Percentiles rank a stretch among this genome's conserved stretches.
phyloP scores from a whole-genome alignment of 805 yeast species.

The Maudiozyma barnettii region DNA sequence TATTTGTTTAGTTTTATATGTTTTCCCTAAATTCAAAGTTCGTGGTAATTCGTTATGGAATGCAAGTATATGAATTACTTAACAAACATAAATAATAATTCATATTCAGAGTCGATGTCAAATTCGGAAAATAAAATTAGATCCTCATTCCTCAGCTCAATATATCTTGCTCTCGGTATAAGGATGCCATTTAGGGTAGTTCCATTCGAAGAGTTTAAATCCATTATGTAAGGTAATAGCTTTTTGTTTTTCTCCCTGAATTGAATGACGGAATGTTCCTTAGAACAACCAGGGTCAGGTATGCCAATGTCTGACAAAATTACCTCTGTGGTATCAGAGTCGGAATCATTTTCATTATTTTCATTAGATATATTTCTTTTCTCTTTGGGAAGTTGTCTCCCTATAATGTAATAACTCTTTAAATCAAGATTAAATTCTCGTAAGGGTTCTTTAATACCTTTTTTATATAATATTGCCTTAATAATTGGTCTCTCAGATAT shows the following conservation, averaged over 20 bases:
- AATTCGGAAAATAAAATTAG: conserved; percentile 33
- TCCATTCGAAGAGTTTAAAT: conserved; percentile 40
- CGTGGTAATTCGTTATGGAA: not conserved
- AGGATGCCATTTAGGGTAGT: conserved; percentile 34
- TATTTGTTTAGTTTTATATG: too few relatives aligned
- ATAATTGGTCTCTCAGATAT: conserved; percentile 15
- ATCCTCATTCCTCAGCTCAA: conserved; percentile 36
- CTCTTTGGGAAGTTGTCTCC: conserved; percentile 24
- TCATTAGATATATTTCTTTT: conserved; percentile 1
- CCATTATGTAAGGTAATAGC: conserved; percentile 35
- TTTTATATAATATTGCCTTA: conserved; percentile 25
- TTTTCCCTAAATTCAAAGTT: not conserved
- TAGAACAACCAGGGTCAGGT: conserved; percentile 32
- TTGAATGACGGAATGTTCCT: conserved; percentile 43
- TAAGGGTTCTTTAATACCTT: conserved; percentile 19
- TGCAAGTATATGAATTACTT: not conserved
- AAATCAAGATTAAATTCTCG: conserved; percentile 18
- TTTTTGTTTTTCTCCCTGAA: conserved; percentile 25
- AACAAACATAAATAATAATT: conserved; percentile 15
- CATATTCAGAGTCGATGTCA: conserved; percentile 25
- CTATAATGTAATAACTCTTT: conserved; percentile 29
- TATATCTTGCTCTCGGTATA: conserved; percentile 34
- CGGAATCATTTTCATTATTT: not conserved
- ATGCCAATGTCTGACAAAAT: conserved; percentile 31
- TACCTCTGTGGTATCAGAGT: conserved; percentile 11